Evolutionary conservation across 2,329 filamentous ascomycete species (phyloP), one percentile per base, ranked within the genome.

Genomic region (Aspergillus sp.): DNA sequence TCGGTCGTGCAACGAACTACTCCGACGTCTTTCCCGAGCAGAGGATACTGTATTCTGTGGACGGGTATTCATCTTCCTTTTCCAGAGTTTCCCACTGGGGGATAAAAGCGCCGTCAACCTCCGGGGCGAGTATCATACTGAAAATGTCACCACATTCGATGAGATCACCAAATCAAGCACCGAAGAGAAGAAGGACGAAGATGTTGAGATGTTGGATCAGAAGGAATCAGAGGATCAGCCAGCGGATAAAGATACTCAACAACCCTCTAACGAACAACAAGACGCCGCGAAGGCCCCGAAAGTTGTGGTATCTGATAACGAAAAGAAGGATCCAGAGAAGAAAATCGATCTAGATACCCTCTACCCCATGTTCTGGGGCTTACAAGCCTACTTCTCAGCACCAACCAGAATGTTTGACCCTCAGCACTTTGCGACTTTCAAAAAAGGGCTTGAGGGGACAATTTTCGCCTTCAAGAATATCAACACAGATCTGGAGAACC

Each of bases 31-130:
- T 2, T 97, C 93, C n/a, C 81, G 93, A 47, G 91, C 93, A 3
- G 90, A 97, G 65, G 93, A 98, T 66, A 94, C 93, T 0, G 89
- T 94, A 0, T 98, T 99, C 64, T 98, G 93, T 61, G 93, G 93
- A 10, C 81, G 93, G 35, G 93, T 99, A 28, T 97, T 97, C 67
- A 96, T 98, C 53, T 99, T 96, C 67, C 81, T 98, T 63, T 98
- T 97, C 67, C 93, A 98, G 66, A 94, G 89, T 65, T 97, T 98
- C 60, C 93, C 93, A 1, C 75, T 98, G 0, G 91, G 91, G 30
- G 94, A 98, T 68, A 93, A 91, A 64, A 97, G 93, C 64, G 96
- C 93, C 0, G 93, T 98, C 43, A 99, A 99, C 61, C 76, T 97
- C 35, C 81, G 93, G 44, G 93, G 93, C 56, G 91, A 97, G 70